Evolutionary conservation across 192 early-diverging fungal species (phyloP), one percentile per base, ranked within the genome.

Genomic region (Obelidium mucronatum): DNA sequence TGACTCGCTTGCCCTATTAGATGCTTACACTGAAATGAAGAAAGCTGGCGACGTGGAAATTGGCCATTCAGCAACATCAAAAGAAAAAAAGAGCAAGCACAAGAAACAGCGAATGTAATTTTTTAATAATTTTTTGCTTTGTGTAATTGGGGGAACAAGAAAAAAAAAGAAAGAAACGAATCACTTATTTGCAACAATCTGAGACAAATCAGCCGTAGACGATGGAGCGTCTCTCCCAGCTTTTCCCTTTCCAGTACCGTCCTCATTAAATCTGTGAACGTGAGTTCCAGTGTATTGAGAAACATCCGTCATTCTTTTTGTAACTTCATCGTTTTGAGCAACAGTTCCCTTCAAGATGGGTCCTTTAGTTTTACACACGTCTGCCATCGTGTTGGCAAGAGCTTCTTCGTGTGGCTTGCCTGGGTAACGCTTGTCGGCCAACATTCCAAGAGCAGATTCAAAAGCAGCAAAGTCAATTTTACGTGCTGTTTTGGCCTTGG

Each of bases 371-470:
- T 65, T 73, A 31, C 70, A 73, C 13, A 73, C 24, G 36, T 73
- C 70, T 15, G 44, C 24, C 54, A 73, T 51, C 13, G 54, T 26
- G 36, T n/a, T 17, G 17, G 36, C 54, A 28, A 79, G 63, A 13
- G 82, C 80, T 35, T 87, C 80, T 34, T 53, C 51, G 15, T 71
- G 76, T 15, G 74, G 30, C 74, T 82, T 83, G 5, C 67, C 81
- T n/a, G 76, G 70, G 71, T 81, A 82, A 44, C 82, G 84, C 67
- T 87, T 87, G 22, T 80, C 81, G 33, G 83, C 81, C 54, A 87
- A 64, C 56, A 74, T 48, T 26, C 66, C 70, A 33, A 85, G 51
- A 52, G 73, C 83, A 28, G 74, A 75, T 33, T 75, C 53, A 73
- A 87, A 87, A 8, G 64, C 52, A 28, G 77, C 58, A 58, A 67